A percentile compares a stretch with the other conserved stretches of the same genome.
phyloP scores from a whole-genome alignment of 2,329 filamentous ascomycete species.

The Curvularia spicifera region DNA sequence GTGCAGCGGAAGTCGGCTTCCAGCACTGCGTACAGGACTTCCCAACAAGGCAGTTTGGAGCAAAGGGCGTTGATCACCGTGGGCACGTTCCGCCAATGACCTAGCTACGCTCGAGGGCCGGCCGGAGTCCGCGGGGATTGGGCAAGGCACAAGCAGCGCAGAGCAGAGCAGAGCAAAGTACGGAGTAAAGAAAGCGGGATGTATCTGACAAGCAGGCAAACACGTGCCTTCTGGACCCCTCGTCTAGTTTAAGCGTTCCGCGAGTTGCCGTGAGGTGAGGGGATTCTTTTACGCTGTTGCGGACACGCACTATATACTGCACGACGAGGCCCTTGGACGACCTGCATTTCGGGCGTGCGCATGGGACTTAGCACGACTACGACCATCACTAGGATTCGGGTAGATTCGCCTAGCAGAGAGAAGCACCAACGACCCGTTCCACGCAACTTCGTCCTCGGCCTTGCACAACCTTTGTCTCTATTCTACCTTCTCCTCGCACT shows the following conservation, averaged over 20 bases:
- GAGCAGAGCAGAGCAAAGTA: no score
- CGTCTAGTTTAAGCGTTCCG: no score
- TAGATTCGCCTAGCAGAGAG: background rate
- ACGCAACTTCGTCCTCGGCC: no score
- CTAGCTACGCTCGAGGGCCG: background rate
- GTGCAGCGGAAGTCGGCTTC: background rate
- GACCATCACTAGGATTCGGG: background rate
- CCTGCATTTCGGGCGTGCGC: background rate
- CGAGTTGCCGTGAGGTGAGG: no score
- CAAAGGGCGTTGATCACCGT: constrained; percentile 11
- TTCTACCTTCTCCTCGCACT: background rate
- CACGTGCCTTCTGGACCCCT: background rate
- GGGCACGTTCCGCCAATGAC: constrained; percentile 23
- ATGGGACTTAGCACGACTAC: background rate
- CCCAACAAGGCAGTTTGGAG: constrained; percentile 15
- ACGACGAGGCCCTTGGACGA: no score
- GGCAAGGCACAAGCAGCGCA: background rate
- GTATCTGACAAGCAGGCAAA: no score
- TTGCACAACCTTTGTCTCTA: no score
- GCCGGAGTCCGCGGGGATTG: background rate
- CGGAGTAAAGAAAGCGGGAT: no score
- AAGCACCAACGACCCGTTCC: background rate
- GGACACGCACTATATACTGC: no score
- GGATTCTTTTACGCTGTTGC: background rate
- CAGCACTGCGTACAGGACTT: constrained; percentile 4